Evolutionary conservation across 139 green algal genomes (phyloP), one percentile per base, ranked within the genome.

Genomic region (Edaphochlamys debaryana): DNA sequence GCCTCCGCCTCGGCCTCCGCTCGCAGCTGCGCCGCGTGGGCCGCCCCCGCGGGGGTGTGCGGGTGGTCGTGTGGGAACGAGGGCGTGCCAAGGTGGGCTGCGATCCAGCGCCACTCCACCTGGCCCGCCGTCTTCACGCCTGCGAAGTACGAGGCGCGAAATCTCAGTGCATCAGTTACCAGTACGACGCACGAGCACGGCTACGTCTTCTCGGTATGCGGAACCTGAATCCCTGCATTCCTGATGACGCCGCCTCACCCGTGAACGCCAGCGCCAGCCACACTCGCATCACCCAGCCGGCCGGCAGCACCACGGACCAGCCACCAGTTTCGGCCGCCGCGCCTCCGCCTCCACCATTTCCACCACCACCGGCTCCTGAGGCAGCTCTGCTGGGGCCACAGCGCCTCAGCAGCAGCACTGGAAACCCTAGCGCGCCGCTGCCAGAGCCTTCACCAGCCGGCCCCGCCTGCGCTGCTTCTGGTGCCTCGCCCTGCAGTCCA

Each of bases 231-330:
- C n/a, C n/a, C n/a, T n/a, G n/a, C n/a, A n/a, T n/a, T n/a, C n/a
- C n/a, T n/a, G n/a, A n/a, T n/a, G n/a, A n/a, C n/a, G n/a, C n/a
- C n/a, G n/a, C n/a, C 64, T 27, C 84, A 54, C 80, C 89, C 9
- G 67, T 70, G 38, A 63, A 87, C 23, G 73, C 66, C 7, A 90
- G 70, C 15, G 86, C 86, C 40, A 79, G 69, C 89, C 91, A 95
- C 13, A 95, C 77, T 17, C 84, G 82, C 22, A 68, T 37, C 48
- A 89, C 84, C 89, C 87, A 94, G 36, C 82, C 58, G 0, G 87
- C 74, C 3, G 91, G 91, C 38, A 95, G 42, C 38, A 95, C 52
- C 37, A 95, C 48, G 13, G 93, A 93, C 89, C 87, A 95, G 48
- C 92, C 89, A 52, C 42, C 42, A 3, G 0, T 30, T 29, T 34